Conservation (phyloP, 2,329 filamentous ascomycete species). For the Xylaria sp. region DNA sequence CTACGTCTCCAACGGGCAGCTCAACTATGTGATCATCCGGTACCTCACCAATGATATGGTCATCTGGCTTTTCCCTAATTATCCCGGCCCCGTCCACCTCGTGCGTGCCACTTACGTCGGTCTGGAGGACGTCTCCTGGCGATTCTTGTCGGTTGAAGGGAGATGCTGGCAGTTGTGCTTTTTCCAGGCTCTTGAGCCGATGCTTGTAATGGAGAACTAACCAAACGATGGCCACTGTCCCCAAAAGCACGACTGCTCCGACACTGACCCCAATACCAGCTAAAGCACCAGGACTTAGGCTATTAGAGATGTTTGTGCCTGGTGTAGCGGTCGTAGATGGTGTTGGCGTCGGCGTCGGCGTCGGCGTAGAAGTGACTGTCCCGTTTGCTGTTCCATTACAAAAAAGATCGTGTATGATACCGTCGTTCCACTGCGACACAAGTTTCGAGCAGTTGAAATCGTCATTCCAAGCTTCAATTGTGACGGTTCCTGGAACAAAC, state of each 20-base stretch:
- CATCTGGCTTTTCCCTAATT: background rate
- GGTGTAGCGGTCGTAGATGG: background rate
- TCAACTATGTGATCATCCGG: constrained; percentile 15
- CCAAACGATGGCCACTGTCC: background rate
- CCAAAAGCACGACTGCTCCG: background rate
- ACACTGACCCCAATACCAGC: background rate
- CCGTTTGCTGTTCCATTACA: constrained; percentile 8
- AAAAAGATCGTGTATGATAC: background rate
- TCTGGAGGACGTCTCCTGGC: background rate
- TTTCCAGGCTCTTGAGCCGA: background rate
- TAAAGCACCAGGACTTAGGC: background rate
- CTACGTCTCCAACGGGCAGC: background rate
- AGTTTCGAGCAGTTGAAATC: constrained; percentile 14
- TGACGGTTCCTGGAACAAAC: background rate
- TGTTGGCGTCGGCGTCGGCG: background rate
- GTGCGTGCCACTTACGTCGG: background rate
- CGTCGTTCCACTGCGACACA: background rate
- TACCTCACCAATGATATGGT: background rate
- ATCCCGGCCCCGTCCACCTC: background rate
- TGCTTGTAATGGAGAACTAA: background rate
- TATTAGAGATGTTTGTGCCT: background rate
- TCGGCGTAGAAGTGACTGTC: background rate
- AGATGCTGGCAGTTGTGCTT: background rate
- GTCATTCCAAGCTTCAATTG: constrained; percentile 2
- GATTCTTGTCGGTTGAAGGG: background rate